Conservation (phyloP, 2,329 filamentous ascomycete species). For the Ophiostoma quercus region DNA sequence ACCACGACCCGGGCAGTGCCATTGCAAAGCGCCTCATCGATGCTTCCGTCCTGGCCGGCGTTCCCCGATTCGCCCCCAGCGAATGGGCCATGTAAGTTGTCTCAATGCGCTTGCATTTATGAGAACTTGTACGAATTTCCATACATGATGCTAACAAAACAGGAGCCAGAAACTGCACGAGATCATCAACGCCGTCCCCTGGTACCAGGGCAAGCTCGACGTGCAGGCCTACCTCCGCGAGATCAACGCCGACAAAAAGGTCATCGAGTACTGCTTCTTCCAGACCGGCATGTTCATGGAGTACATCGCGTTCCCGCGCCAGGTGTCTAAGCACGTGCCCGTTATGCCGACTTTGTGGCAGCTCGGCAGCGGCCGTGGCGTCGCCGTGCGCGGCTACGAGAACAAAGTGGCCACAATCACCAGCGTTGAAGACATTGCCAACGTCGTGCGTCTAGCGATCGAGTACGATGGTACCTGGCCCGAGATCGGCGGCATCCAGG, state of each 20-base stretch:
- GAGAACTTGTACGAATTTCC: not conserved
- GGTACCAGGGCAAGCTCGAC: conserved; percentile 48
- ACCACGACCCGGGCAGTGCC: conserved; percentile 17
- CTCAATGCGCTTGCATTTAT: not conserved
- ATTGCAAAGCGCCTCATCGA: conserved; percentile 45
- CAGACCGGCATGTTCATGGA: conserved; percentile 6
- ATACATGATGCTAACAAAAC: not conserved
- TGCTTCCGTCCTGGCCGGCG: conserved; percentile 53
- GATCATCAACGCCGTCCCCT: conserved; percentile 38
- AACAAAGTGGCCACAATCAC: not conserved
- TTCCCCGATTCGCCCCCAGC: conserved; percentile 56
- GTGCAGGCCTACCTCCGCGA: conserved; percentile 47
- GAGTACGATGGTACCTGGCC: conserved; percentile 45
- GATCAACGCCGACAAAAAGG: conserved; percentile 47
- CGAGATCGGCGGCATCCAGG: conserved; percentile 38
- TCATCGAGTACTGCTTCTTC: conserved; percentile 42
- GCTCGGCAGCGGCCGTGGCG: not conserved
- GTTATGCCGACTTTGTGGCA: not conserved
- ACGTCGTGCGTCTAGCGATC: conserved; percentile 34
- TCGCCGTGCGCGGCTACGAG: not conserved
- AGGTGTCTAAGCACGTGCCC: not conserved
- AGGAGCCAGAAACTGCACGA: conserved; percentile 17
- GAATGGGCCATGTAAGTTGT: conserved; percentile 47
- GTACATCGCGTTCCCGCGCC: not conserved
- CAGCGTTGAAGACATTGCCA: not conserved